phyloP scores from a whole-genome alignment of 2,329 filamentous ascomycete genomes.

The Alternaria novae-zelandiae region DNA sequence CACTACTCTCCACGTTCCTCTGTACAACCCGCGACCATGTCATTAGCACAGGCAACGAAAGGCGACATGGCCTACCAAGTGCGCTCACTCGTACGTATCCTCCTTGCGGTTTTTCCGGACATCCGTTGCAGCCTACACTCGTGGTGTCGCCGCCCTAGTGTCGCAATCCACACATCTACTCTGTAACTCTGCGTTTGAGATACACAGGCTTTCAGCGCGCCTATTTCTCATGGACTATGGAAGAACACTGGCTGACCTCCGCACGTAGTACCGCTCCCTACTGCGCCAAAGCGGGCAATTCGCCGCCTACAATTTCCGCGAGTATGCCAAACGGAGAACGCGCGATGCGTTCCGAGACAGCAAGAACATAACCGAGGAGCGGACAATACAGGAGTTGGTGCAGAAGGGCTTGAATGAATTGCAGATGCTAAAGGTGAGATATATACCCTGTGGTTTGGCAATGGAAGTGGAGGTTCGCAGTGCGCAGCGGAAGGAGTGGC shows the following conservation, averaged over 20 bases:
- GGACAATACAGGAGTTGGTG: conserved; percentile 83
- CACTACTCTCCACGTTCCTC: conserved; percentile 29
- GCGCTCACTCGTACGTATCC: conserved; percentile 47
- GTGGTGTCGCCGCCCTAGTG: neutral
- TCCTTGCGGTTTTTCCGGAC: neutral
- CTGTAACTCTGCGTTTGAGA: neutral
- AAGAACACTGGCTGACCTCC: conserved; percentile 5
- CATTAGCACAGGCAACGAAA: conserved; percentile 44
- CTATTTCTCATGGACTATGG: neutral
- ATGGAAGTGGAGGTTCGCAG: neutral
- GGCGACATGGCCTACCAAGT: conserved; percentile 49
- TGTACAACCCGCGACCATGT: conserved; percentile 32
- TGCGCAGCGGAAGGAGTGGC: neutral
- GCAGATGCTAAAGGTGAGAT: conserved; percentile 82
- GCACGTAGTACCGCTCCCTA: conserved; percentile 82
- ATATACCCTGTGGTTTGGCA: neutral
- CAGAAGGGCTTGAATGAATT: conserved; percentile 87
- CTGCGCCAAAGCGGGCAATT: conserved; percentile 87
- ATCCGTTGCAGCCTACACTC: neutral
- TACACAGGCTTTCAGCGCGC: neutral
- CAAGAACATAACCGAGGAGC: conserved; percentile 72
- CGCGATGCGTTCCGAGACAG: conserved; percentile 89
- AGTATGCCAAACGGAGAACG: conserved; percentile 91
- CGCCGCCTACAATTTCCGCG: conserved; percentile 94
- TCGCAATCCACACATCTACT: neutral